Percentiles rank a stretch among this genome's conserved stretches.
Evolutionary conservation across 306 rosid genomes (phyloP).

Genomic region (Luffa acutangula): DNA sequence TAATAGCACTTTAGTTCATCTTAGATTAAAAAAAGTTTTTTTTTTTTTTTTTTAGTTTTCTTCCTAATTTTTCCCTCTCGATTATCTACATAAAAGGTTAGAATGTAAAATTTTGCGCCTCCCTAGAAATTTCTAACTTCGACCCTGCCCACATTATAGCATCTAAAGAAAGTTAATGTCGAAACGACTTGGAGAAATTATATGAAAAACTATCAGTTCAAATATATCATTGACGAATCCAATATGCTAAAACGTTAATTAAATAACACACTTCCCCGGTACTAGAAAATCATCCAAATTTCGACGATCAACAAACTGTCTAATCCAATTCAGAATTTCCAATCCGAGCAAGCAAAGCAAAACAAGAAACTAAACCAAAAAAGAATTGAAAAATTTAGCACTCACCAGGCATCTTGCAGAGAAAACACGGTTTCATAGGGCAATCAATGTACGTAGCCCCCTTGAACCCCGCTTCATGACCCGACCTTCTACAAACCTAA

Average conservation of each 20-base stretch:
- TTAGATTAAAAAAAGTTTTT: too few relatives aligned
- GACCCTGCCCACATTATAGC: not conserved
- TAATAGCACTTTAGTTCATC: not conserved
- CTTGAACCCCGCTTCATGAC: slow-evolving; percentile 93
- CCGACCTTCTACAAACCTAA: slow-evolving; percentile 79
- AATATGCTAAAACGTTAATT: not conserved
- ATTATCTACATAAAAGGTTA: not conserved
- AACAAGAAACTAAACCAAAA: not conserved
- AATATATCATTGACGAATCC: not conserved
- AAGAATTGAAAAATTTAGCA: not conserved
- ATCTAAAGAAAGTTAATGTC: not conserved
- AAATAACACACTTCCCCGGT: not conserved
- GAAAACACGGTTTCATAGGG: slow-evolving; percentile 98
- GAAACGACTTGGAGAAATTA: not conserved
- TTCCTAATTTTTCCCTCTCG: not conserved
- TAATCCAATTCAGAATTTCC: not conserved
- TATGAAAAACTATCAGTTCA: not conserved
- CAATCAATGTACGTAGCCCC: slow-evolving; percentile 97
- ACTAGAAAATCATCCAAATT: not conserved
- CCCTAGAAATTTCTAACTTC: not conserved
- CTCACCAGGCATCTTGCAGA: slow-evolving; percentile 85
- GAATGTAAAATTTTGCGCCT: not conserved
- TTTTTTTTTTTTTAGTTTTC: not conserved
- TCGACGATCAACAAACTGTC: not conserved
- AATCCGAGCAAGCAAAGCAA: not conserved